Evolutionary conservation across 225 moss, liverwort and hornwort genomes (phyloP).

Genomic region (Pseudisothecium myosuroides): DNA sequence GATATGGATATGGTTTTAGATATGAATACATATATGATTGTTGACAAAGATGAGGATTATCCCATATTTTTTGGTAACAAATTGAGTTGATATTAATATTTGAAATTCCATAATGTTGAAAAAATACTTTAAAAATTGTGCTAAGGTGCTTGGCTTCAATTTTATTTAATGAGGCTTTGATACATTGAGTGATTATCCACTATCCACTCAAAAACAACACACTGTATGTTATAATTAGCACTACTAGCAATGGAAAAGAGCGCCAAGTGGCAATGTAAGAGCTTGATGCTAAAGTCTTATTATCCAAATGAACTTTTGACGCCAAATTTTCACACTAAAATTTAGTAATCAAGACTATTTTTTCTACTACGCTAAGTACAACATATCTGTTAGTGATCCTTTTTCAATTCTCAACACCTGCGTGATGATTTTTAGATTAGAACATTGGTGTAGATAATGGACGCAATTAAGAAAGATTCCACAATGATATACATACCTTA

Average conservation of each 20-base stretch:
- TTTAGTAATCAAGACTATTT: not conserved
- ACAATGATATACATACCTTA: no score
- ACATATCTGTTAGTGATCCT: not conserved
- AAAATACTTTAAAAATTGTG: not conserved
- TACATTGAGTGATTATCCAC: not conserved
- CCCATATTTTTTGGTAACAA: not conserved
- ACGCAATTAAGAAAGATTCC: no score
- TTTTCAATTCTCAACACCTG: not conserved
- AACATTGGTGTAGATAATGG: no score
- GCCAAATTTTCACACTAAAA: not conserved
- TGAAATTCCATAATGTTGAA: not conserved
- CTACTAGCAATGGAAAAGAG: rapidly evolving
- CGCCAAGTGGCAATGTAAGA: not conserved
- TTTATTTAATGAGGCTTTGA: not conserved
- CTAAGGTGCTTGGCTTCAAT: rapidly evolving
- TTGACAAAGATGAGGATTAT: not conserved
- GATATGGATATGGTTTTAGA: rapidly evolving
- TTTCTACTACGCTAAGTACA: not conserved
- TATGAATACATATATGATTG: not conserved
- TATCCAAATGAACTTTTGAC: not conserved
- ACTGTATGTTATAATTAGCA: not conserved
- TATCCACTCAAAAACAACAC: not conserved
- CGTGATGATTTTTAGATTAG: no score
- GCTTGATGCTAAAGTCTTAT: not conserved
- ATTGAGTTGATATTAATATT: not conserved